A percentile compares a stretch with the other conserved stretches of the same genome.
Conservation (phyloP, 2,329 filamentous ascomycete genomes). For the Pseudogymnoascus sp. region DNA sequence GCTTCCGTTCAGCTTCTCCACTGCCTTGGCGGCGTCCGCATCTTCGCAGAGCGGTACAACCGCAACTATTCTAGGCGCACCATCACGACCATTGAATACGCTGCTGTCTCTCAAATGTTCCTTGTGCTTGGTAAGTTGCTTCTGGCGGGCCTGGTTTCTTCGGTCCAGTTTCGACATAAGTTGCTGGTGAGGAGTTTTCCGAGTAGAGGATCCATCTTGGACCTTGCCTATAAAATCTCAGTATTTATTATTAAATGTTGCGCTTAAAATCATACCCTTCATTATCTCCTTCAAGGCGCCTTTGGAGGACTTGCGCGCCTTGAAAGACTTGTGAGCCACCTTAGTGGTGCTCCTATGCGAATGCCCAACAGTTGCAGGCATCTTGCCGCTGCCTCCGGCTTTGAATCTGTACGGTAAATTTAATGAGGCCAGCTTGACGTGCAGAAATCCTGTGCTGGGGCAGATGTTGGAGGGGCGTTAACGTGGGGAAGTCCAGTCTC, state of each 20-base stretch:
- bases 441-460: background rate
- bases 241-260: conserved; percentile 9
- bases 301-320: conserved; percentile 85
- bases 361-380: conserved; percentile 67
- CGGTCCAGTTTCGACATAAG: conserved; percentile 96
- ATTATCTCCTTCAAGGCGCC: conserved; percentile 73
- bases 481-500: conserved; percentile 9
- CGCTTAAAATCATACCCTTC: conserved; percentile 56
- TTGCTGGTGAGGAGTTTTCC: conserved; percentile 90
- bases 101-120: conserved; percentile 72
- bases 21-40: conserved; percentile 58
- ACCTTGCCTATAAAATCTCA: conserved; percentile 58
- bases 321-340: conserved; percentile 79
- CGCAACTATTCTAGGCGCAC: conserved; percentile 79
- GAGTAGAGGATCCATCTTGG: conserved; percentile 60
- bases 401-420: conserved; percentile 72
- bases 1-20: conserved; percentile 65
- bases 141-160: conserved; percentile 89
- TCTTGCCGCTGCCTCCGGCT: conserved; percentile 64
- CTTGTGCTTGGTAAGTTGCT: conserved; percentile 72
- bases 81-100: conserved; percentile 79
- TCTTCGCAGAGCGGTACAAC: conserved; percentile 76
- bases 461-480: conserved; percentile 1
- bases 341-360: conserved; percentile 94
- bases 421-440: conserved; percentile 55